These are phyloP conservation scores for Ceratobasidium sp. DNA, from an alignment of 1,284 basidiomycete species.

Conservation along the genomic window DNA sequence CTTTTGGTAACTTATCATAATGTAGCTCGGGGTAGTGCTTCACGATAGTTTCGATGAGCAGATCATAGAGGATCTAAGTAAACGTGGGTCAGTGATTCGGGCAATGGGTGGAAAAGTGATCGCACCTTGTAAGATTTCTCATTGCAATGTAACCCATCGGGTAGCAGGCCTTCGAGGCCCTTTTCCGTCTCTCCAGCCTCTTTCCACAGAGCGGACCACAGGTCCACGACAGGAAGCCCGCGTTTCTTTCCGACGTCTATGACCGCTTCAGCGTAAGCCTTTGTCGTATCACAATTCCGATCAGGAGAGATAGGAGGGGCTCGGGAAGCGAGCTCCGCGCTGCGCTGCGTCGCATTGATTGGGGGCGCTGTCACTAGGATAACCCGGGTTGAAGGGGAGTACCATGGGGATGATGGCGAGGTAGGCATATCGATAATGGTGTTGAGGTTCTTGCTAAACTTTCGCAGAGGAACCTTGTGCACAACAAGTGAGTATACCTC, in stretches of 20 bases:
- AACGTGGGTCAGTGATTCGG: neutral
- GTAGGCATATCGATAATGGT: slow-evolving; percentile 68
- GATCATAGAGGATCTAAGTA: slow-evolving; percentile 68
- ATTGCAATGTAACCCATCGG: slow-evolving; percentile 81
- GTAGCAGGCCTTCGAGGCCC: slow-evolving; percentile 58
- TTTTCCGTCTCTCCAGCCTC: slow-evolving; percentile 65
- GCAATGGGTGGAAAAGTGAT: slow-evolving; percentile 34
- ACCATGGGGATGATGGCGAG: slow-evolving; percentile 64
- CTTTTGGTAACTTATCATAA: slow-evolving; percentile 38
- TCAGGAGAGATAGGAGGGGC: slow-evolving; percentile 48
- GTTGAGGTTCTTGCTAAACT: slow-evolving; percentile 70
- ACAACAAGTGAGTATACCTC: slow-evolving; percentile 32
- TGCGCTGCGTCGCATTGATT: slow-evolving; percentile 61
- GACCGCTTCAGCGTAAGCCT: slow-evolving; percentile 72
- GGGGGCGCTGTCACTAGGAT: slow-evolving; percentile 87
- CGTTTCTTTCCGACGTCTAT: slow-evolving; percentile 62
- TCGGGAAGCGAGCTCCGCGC: neutral
- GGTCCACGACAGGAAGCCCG: slow-evolving; percentile 68
- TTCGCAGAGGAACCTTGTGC: slow-evolving; percentile 72
- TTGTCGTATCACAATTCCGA: slow-evolving; percentile 67
- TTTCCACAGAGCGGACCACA: slow-evolving; percentile 71
- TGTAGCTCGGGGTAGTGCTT: slow-evolving; percentile 69
- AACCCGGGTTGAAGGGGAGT: slow-evolving; percentile 77
- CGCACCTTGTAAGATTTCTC: slow-evolving; percentile 69
- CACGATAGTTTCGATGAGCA: slow-evolving; percentile 63